Percentiles rank a stretch among this genome's conserved stretches.
phyloP scores from a whole-genome alignment of 192 early-diverging fungal species.

The Linnemannia zychae region DNA sequence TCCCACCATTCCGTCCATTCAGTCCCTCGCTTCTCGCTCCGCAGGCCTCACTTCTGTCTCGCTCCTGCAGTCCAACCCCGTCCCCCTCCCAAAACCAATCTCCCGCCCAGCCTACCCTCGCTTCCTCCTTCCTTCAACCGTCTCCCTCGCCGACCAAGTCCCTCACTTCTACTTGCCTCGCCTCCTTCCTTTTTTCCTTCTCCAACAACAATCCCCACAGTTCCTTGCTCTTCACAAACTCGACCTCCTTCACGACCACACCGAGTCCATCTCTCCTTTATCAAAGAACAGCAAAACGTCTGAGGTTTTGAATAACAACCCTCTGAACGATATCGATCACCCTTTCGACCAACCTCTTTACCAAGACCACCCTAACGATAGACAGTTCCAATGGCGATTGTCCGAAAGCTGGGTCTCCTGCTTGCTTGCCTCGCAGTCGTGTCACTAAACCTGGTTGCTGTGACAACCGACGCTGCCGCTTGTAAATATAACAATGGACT shows the following conservation, averaged over 20 bases:
- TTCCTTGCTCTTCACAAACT: conserved; percentile 29
- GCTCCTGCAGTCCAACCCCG: conserved; percentile 11
- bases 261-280: conserved; percentile 23
- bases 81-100: conserved; percentile 26
- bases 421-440: conserved; percentile 40
- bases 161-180: conserved; percentile 29
- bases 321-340: background rate
- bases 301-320: background rate
- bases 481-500: conserved; percentile 43
- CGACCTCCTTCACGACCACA: conserved; percentile 12
- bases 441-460: conserved; percentile 18
- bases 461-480: conserved; percentile 26
- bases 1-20: conserved; percentile 25
- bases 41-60: conserved; percentile 26
- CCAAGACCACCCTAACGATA: background rate
- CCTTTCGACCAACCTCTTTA: conserved; percentile 2
- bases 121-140: conserved; percentile 28
- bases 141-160: conserved; percentile 19
- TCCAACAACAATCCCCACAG: conserved; percentile 24
- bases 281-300: background rate
- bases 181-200: conserved; percentile 28
- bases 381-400: conserved; percentile 31
- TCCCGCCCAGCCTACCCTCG: conserved; percentile 30
- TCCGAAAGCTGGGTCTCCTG: conserved; percentile 49
- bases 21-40: conserved; percentile 27